phyloP scores from a whole-genome alignment of 805 yeast genomes.

The Saturnispora quitensis region DNA sequence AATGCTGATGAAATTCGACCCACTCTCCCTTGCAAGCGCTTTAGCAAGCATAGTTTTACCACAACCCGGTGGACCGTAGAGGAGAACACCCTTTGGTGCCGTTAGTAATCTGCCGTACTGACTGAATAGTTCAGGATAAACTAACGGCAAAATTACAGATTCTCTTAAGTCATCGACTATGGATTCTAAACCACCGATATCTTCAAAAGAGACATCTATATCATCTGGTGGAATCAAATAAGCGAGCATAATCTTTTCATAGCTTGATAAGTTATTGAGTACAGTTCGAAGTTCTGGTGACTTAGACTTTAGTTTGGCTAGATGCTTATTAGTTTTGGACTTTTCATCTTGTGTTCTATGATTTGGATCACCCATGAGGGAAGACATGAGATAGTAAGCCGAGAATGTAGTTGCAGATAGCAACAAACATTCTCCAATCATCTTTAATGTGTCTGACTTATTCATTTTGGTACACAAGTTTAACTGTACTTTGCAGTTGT shows the following conservation, averaged over 20 bases:
- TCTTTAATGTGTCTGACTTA: conserved; percentile 63
- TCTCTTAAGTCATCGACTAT: conserved; percentile 82
- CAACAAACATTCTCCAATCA: conserved; percentile 69
- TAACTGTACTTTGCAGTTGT: neutral
- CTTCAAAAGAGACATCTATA: conserved; percentile 64
- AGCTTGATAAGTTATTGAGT: conserved; percentile 39
- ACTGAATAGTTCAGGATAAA: conserved; percentile 65
- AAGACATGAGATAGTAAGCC: conserved; percentile 37
- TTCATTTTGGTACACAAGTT: conserved; percentile 29
- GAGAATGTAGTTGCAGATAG: conserved; percentile 44
- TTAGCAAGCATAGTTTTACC: conserved; percentile 97
- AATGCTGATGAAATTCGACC: conserved; percentile 83
- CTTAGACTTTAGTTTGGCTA: conserved; percentile 45
- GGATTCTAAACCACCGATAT: conserved; percentile 81
- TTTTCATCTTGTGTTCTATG: conserved; percentile 48
- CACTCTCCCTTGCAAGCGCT: conserved; percentile 86
- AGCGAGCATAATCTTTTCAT: conserved; percentile 70
- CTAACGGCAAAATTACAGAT: conserved; percentile 79
- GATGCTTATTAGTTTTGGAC: conserved; percentile 48
- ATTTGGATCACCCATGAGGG: conserved; percentile 24
- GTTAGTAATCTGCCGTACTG: conserved; percentile 61
- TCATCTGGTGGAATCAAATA: conserved; percentile 81
- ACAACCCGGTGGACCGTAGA: conserved; percentile 96
- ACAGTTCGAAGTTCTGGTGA: conserved; percentile 51
- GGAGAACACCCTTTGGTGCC: conserved; percentile 89